Base-by-base conservation (phyloP, 805 yeast species). In the Isabelozyma heimii region DNA sequence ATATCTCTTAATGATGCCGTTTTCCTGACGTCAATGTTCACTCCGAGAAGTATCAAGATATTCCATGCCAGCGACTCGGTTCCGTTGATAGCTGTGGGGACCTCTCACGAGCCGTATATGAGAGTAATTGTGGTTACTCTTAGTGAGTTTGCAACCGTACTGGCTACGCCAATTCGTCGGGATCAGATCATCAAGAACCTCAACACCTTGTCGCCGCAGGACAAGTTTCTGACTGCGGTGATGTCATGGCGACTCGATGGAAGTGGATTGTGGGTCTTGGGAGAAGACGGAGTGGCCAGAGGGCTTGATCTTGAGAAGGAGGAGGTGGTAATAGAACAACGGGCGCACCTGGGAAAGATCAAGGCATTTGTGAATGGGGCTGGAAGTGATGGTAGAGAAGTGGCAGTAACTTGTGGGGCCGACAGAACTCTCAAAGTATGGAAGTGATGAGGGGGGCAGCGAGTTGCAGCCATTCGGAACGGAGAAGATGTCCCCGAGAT, bases 51-150 rank as follows among this genome's bases (percentile, higher is more conserved):
- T 8, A 65, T 81, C 7, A 52, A 71, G 0, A 56, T 62, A 12
- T 54, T 48, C 27, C 16, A 49, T 4, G 48, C 51, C 0, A 48
- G 51, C n/a, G 37, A 37, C 3, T 47, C 46, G 2, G 53, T 55
- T 1, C 69, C 72, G 0, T 53, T 73, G 20, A 59, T 86, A 13
- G 82, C 85, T 0, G 77, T 87, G 7, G 89, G 84, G 0, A 89
- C 97, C 0, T 83, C 91, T 1, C 92, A 89, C 57, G 77, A 80
- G 12, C 97, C 97, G 4, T 86, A 75, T 57, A 81, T 87, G 88
- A 65, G 96, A 54, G 54, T 87, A 10, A 76, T 89, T 1, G 62
- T 87, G 0, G 73, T 83, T 0, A 61, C 70, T 28, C 52, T 83
- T n/a, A 80, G 83, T 1, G 60, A 57, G 39, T 26, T 46, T 45